These are phyloP conservation scores for Dictyostelium brefeldianum DNA, from an alignment of 78 protist species.

Conservation along the genomic window DNA sequence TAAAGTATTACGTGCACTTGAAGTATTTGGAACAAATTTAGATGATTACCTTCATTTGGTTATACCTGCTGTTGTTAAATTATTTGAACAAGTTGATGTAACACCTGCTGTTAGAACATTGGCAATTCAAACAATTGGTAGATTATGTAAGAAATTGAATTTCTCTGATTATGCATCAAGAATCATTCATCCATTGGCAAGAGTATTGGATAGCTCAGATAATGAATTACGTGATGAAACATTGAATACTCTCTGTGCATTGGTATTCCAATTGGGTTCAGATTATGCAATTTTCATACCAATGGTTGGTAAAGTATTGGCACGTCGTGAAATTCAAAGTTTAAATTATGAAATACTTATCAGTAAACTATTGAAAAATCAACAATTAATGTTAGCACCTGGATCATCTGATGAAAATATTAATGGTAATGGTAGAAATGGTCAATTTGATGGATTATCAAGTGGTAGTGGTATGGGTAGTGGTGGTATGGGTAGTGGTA, in stretches of 20 bases:
- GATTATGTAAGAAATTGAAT: slow-evolving; percentile 80
- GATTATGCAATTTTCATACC: slow-evolving; percentile 93
- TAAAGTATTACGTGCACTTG: slow-evolving; percentile 89
- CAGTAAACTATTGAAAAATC: slow-evolving; percentile 49
- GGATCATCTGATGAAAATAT: slow-evolving; percentile 8
- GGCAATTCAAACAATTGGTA: slow-evolving; percentile 87
- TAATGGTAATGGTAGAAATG: background rate
- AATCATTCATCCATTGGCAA: slow-evolving; percentile 93
- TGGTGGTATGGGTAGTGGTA: slow-evolving; percentile 33
- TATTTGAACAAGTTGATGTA: slow-evolving; percentile 87
- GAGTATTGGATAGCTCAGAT: slow-evolving; percentile 76
- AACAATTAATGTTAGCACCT: slow-evolving; percentile 42
- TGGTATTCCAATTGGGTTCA: slow-evolving; percentile 89
- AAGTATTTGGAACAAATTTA: slow-evolving; percentile 90
- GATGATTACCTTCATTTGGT: slow-evolving; percentile 95
- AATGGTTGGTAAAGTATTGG: slow-evolving; percentile 86
- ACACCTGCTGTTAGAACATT: slow-evolving; percentile 38
- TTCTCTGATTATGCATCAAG: slow-evolving; percentile 92
- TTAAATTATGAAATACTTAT: slow-evolving; percentile 75
- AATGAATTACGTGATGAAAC: slow-evolving; percentile 74
- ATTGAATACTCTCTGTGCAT: slow-evolving; percentile 85
- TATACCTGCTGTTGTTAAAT: slow-evolving; percentile 92
- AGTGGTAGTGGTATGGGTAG: background rate
- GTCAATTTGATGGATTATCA: background rate
- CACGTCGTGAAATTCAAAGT: slow-evolving; percentile 54